These are phyloP conservation scores for Durusdinium trenchii DNA, from an alignment of 73 alveolate species.

Conservation along the genomic window DNA sequence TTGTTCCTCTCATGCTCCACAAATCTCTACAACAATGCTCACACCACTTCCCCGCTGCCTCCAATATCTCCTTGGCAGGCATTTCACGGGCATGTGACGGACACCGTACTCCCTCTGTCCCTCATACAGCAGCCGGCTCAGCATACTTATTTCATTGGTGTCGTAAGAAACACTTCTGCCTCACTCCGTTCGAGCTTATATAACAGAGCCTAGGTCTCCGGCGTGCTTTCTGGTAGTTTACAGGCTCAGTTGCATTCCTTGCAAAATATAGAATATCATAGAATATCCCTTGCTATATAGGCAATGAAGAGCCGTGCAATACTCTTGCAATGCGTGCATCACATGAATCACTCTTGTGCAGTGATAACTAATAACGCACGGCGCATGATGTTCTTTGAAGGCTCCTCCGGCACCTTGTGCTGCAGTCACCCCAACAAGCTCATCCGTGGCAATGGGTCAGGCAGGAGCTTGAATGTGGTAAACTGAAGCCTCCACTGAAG, in stretches of 20 bases:
- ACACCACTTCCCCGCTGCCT: too few species aligned
- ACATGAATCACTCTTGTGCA: too few species aligned
- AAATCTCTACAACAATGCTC: too few species aligned
- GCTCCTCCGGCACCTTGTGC: constrained; percentile 77
- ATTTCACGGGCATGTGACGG: constrained; percentile 15
- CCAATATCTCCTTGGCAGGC: neutral
- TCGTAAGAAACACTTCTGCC: neutral
- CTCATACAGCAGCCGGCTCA: constrained; percentile 38
- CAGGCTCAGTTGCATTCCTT: too few species aligned
- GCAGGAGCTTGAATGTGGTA: too few species aligned
- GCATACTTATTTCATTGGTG: too few species aligned
- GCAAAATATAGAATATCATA: too few species aligned
- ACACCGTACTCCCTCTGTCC: constrained; percentile 78
- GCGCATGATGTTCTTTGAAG: neutral
- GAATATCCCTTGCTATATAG: too few species aligned
- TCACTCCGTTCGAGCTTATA: neutral
- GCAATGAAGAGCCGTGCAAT: neutral
- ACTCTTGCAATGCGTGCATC: too few species aligned
- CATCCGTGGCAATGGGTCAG: constrained; percentile 33
- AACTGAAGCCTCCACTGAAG: too few species aligned
- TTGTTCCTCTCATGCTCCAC: too few species aligned
- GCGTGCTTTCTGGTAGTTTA: constrained; percentile 80
- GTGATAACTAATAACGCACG: too few species aligned
- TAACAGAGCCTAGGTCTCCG: constrained; percentile 1
- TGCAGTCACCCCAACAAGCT: constrained; percentile 35